These are phyloP conservation scores for Pleurotus eryngii DNA, from an alignment of 768 basidiomycete genomes.

Conservation along the genomic window DNA sequence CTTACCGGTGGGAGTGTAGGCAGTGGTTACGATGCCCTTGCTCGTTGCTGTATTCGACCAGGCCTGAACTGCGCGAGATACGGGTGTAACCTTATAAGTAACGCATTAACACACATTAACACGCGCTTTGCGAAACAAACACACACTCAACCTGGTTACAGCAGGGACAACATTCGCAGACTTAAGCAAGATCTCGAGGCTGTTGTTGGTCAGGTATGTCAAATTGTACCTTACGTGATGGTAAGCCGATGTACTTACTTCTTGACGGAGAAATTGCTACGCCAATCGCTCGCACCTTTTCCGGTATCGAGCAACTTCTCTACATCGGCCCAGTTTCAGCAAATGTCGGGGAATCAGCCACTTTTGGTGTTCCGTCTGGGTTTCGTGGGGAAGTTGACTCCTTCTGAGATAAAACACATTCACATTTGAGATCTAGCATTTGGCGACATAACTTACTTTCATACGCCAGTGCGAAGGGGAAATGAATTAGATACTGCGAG, in stretches of 20 bases:
- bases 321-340: conserved; percentile 48
- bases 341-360: conserved; percentile 27
- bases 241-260: conserved; percentile 30
- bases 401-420: conserved; percentile 3
- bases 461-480: conserved; percentile 36
- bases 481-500: conserved; percentile 47
- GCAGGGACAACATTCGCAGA: conserved; percentile 42
- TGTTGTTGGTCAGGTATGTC: conserved; percentile 8
- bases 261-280: conserved; percentile 62
- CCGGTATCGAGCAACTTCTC: conserved; percentile 46
- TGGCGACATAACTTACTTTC: conserved; percentile 19
- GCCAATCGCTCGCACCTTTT: conserved; percentile 48
- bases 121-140: background rate
- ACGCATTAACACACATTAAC: background rate
- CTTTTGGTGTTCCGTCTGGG: conserved; percentile 30
- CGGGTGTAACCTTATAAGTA: conserved; percentile 37
- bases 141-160: conserved; percentile 20
- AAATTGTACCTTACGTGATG: background rate
- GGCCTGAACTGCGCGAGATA: conserved; percentile 45
- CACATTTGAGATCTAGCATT: background rate
- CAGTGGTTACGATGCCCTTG: conserved; percentile 47
- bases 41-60: conserved; percentile 42
- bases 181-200: conserved; percentile 35
- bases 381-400: conserved; percentile 21
- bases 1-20: conserved; percentile 47